Base-by-base conservation (phyloP, 495 filamentous ascomycete species). In the Lasiosphaeria ovina region DNA sequence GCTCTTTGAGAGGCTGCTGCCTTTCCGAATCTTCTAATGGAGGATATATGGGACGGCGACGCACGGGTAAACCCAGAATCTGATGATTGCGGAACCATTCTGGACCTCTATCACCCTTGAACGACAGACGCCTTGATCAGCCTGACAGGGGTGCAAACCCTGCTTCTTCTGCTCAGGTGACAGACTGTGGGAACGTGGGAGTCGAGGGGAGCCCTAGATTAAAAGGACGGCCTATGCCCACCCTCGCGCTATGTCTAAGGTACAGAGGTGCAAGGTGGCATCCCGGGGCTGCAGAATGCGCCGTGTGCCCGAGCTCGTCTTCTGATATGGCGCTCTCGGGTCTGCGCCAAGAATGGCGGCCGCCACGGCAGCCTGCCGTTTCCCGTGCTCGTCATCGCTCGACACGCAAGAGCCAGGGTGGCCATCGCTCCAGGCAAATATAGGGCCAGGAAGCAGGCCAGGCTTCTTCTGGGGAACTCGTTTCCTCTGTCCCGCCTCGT, bases 21-120 rank as follows among this genome's bases (percentile, higher is more conserved):
- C 58, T 51, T 49, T 50, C 33, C 49, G 47, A 36, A 24, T 24
- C 45, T 47, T 54, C 49, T 61, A 60, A 62, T 55, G 63, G 59
- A 35, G 57, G 56, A 63, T 66, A 66, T 70, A 60, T 53, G 54
- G 53, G 48, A 54, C 59, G 50, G 50, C 47, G 31, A 45, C 63
- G 65, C 67, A 68, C 65, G 66, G 67, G 61, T 67, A 70, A 66
- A 68, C 53, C 64, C 57, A 60, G 24, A 59, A 63, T 64, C 53
- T 63, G 65, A 54, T 59, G 63, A 64, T 62, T 66, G 42, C 64
- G 67, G 70, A 65, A 64, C 65, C 53, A 57, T 36, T 60, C 53
- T 55, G 14, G 52, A 11, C 57, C 42, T 58, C 47, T 49, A 17
- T 62, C 58, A 54, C 60, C 59, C 65, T 66, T 62, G 65, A 47